Evolutionary conservation across 2,329 filamentous ascomycete species (phyloP).

Genomic region (Calonectria montana): DNA sequence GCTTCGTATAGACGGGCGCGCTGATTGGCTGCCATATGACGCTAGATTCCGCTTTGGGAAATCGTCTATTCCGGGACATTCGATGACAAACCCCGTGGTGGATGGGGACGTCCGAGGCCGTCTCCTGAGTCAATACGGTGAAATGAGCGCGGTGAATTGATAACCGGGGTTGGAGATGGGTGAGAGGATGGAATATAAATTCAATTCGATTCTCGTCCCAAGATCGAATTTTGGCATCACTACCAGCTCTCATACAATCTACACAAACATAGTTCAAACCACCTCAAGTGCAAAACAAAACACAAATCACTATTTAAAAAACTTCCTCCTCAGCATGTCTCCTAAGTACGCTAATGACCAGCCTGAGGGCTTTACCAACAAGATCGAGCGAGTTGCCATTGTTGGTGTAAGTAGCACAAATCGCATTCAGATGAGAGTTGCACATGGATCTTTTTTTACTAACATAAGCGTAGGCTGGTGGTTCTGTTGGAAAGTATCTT

Average conservation of each 20-base stretch:
- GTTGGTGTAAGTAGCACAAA: conserved; percentile 55
- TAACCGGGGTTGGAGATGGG: background rate
- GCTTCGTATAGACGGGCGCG: conserved; percentile 15
- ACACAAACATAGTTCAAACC: background rate
- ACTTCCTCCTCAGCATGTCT: conserved; percentile 30
- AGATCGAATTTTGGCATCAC: background rate
- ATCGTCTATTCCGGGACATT: conserved; percentile 3
- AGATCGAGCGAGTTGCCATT: conserved; percentile 57
- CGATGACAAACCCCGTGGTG: conserved; percentile 16
- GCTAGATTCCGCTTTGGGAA: background rate
- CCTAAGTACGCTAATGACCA: conserved; percentile 49
- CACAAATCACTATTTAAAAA: background rate
- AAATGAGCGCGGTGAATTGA: background rate
- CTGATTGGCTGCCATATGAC: conserved; percentile 1
- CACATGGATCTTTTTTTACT: background rate
- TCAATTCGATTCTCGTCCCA: background rate
- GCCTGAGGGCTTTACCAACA: conserved; percentile 52
- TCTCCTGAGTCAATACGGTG: background rate
- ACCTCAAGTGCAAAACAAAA: background rate
- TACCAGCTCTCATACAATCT: background rate
- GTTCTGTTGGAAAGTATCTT: conserved; percentile 53
- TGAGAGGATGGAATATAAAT: background rate
- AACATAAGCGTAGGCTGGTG: conserved; percentile 51
- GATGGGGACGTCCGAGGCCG: conserved; percentile 3
- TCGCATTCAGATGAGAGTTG: accelerated